Base-by-base conservation (phyloP, 1,284 basidiomycete genomes). In the Moesziomyces parantarcticus region DNA sequence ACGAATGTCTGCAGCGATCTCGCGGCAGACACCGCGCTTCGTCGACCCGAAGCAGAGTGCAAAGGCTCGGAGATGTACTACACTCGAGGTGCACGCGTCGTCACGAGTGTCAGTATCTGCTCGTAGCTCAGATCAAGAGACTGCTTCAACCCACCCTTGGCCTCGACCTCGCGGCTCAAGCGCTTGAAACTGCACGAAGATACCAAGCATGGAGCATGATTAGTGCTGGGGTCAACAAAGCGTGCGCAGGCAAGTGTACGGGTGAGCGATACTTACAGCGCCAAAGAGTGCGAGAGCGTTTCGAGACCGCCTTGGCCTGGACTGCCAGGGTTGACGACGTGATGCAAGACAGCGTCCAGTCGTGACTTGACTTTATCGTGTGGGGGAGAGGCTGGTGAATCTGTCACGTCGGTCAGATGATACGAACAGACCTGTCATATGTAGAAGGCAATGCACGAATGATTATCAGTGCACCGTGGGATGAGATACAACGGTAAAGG, bases 391-490 rank as follows among this genome's bases (percentile, higher is more conserved):
- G 21, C 5, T 21, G 13, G 5, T 6, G 21, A 5, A 6, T 18
- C 34, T 10, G 43, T 10, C 25, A n/a, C 4, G 5, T 6, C 21
- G 0, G 40, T 40, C 42, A 59, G 11, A n/a, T 46, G 26, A 32
- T 67, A 67, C 0, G 49, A 57, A 50, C 64, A 67, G 14, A 67
- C 23, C 64, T 67, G 42, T 42, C 13, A 8, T n/a, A 20, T 25
- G 22, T n/a, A 49, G 20, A 3, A 21, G 21, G 16, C 18, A 22
- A 39, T 21, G 34, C n/a, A 14, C n/a, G 47, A 25, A 25, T 36
- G n/a, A 14, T 40, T 14, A 44, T 20, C 32, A 45, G 9, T 5
- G 13, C 29, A 11, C 29, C 29, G 29, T 11, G 13, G 4, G 29
- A 32, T 32, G 29, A 32, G 29, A 3, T 13, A 32, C 29, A 8